Conservation (phyloP, 1,139 yeast genomes). For the Candida tropicalis region DNA sequence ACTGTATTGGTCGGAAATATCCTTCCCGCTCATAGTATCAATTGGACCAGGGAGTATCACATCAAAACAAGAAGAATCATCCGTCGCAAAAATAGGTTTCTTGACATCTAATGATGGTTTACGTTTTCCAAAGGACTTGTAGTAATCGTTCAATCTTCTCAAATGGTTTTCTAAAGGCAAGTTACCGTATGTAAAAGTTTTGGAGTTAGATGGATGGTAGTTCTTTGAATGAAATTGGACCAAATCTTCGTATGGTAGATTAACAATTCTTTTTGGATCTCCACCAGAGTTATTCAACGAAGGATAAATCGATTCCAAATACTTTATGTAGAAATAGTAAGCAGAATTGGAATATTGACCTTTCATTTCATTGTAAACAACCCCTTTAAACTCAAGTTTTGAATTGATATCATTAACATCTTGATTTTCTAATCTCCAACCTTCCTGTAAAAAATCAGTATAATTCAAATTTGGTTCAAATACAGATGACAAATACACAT, state of each 20-base stretch:
- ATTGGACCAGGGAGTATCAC: conserved; percentile 68
- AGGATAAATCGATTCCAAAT: conserved; percentile 84
- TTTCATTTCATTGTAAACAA: conserved; percentile 97
- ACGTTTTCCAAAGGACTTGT: conserved; percentile 57
- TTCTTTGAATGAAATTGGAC: conserved; percentile 70
- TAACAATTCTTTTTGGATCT: conserved; percentile 81
- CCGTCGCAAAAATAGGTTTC: conserved; percentile 27
- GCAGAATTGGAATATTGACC: conserved; percentile 93
- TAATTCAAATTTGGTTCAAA: conserved; percentile 76
- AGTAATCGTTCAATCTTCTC: conserved; percentile 54
- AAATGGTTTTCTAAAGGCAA: conserved; percentile 68
- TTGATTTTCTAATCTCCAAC: conserved; percentile 92
- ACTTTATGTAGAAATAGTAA: conserved; percentile 81
- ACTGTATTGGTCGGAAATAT: conserved; percentile 69
- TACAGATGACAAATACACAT: conserved; percentile 86
- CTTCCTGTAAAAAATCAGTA: conserved; percentile 92
- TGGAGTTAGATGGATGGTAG: conserved; percentile 91
- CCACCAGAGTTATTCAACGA: conserved; percentile 92
- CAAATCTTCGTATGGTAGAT: conserved; percentile 72
- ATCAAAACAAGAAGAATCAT: conserved; percentile 14
- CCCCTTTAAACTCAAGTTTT: conserved; percentile 84
- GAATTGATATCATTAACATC: conserved; percentile 56
- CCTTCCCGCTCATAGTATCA: conserved; percentile 71
- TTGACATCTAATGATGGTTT: conserved; percentile 25
- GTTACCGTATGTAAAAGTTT: conserved; percentile 85